Conservation (phyloP, 2,329 filamentous ascomycete genomes). For the Phoma sp. region DNA sequence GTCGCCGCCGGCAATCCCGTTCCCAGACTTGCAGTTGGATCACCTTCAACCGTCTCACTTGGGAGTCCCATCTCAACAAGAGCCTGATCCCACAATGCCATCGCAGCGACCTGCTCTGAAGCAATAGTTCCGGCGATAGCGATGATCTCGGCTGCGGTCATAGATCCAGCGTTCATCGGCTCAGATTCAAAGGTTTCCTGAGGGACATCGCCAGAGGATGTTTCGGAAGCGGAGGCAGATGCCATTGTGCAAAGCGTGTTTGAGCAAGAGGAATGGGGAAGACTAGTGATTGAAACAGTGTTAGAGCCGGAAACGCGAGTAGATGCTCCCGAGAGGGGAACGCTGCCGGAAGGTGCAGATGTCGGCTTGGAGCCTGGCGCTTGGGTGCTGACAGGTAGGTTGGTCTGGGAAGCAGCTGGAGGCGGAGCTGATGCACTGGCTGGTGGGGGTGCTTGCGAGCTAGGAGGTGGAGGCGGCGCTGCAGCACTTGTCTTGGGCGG, state of each 20-base stretch:
- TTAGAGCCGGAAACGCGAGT: not conserved
- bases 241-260: constrained; percentile 15
- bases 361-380: not conserved
- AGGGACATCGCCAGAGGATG: constrained; percentile 2
- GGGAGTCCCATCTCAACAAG: constrained; percentile 9
- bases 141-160: constrained; percentile 11
- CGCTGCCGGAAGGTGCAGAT: not conserved
- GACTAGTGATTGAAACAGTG: not conserved
- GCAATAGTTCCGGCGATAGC: constrained; percentile 3
- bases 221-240: constrained; percentile 3
- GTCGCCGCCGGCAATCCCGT: constrained; percentile 14
- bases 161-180: constrained; percentile 15
- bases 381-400: not conserved
- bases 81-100: constrained; percentile 13
- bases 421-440: not conserved
- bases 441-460: not conserved
- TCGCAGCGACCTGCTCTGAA: constrained; percentile 2
- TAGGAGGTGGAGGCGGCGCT: not conserved
- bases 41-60: not conserved
- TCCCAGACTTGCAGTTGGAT: constrained; percentile 11
- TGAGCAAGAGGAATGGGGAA: constrained; percentile 12
- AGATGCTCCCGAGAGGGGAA: not conserved
- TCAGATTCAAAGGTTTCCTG: constrained; percentile 16
- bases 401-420: not conserved
- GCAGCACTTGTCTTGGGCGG: constrained; percentile 7